phyloP scores from a whole-genome alignment of 805 yeast genomes.

The Kodamaea restingae region DNA sequence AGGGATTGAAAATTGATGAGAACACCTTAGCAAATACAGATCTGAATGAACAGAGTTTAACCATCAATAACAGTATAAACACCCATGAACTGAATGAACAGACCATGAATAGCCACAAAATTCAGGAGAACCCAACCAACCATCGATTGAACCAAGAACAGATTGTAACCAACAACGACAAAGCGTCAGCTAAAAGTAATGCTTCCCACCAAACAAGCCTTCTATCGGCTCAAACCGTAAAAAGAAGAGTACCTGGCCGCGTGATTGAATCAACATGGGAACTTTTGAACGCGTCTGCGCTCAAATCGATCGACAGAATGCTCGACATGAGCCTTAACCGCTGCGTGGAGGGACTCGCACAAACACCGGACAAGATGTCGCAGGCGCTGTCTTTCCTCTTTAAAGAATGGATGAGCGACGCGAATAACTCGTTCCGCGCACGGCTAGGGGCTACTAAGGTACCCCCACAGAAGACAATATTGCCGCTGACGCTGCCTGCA shows the following conservation, averaged over 20 bases:
- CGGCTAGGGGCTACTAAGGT: slow-evolving; percentile 23
- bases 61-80: no score
- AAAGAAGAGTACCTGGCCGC: slow-evolving; percentile 18
- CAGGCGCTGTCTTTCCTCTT: slow-evolving; percentile 23
- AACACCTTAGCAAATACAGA: no score
- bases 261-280: slow-evolving; percentile 30
- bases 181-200: no score
- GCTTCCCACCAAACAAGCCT: no score
- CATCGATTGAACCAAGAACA: no score
- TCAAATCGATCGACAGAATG: slow-evolving; percentile 20
- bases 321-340: slow-evolving; percentile 24
- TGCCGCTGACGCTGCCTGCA: slow-evolving; percentile 8
- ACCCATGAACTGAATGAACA: no score
- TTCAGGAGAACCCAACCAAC: no score
- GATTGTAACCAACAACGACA: no score
- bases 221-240: background rate
- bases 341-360: slow-evolving; percentile 17
- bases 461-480: slow-evolving; percentile 21
- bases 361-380: slow-evolving; percentile 13
- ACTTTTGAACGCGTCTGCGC: slow-evolving; percentile 17
- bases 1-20: background rate
- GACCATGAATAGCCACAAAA: no score
- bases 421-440: slow-evolving; percentile 20
- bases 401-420: slow-evolving; percentile 23
- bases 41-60: no score